These are phyloP conservation scores for Plantago ovata DNA, from an alignment of 257 asterid species.

Conservation along the genomic window DNA sequence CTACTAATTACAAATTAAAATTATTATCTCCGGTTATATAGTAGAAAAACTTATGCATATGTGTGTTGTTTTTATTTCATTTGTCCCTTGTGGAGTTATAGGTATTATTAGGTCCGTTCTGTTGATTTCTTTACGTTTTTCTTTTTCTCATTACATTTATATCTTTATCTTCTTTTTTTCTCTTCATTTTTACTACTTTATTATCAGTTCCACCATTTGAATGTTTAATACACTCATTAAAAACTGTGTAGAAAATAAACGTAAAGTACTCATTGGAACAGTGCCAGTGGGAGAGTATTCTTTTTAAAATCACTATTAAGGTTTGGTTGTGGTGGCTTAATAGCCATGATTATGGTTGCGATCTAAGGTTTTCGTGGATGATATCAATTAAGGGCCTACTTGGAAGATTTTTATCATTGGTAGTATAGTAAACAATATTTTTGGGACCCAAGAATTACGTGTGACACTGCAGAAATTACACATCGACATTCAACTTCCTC, in stretches of 20 bases:
- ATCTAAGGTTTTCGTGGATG: constrained; percentile 34
- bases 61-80: neutral
- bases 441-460: constrained; percentile 10
- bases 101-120: too few relatives aligned
- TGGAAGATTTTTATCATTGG: constrained; percentile 15
- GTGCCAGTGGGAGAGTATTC: too few relatives aligned
- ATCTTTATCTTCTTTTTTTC: too few relatives aligned
- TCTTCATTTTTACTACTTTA: too few relatives aligned
- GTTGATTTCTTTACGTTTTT: too few relatives aligned
- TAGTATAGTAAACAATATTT: neutral
- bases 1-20: neutral
- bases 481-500: neutral
- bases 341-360: constrained; percentile 10
- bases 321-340: neutral
- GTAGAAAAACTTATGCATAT: constrained; percentile 14
- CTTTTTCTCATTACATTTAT: too few relatives aligned
- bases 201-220: too few relatives aligned
- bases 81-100: constrained; percentile 17
- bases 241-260: too few relatives aligned
- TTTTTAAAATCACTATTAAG: too few relatives aligned
- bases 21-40: neutral
- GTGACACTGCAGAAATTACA: neutral
- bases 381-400: constrained; percentile 42
- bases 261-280: too few relatives aligned
- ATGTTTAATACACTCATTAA: too few relatives aligned